Conservation (phyloP, 2,329 filamentous ascomycete species). For the Colletotrichum trifolii region DNA sequence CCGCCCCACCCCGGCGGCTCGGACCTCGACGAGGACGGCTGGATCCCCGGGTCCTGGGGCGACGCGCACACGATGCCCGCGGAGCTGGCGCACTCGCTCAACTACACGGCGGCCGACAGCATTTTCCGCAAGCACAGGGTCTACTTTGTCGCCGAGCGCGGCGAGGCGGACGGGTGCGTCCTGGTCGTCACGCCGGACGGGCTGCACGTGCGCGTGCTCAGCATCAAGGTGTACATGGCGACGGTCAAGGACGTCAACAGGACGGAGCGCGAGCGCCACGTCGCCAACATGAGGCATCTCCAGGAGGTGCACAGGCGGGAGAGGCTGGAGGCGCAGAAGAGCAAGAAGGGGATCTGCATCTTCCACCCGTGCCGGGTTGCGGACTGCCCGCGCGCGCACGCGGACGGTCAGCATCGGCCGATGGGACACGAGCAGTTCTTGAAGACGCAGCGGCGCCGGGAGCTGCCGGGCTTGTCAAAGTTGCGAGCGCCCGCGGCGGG, state of each 20-base stretch:
- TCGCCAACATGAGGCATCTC: neutral
- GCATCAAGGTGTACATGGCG: neutral
- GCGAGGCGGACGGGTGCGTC: neutral
- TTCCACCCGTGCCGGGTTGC: slow-evolving; percentile 6
- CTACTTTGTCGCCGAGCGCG: slow-evolving; percentile 2
- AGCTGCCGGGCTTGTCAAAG: neutral
- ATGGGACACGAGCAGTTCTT: neutral
- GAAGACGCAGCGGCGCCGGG: neutral
- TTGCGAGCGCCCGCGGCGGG: neutral
- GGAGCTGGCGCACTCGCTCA: neutral
- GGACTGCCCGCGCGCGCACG: neutral
- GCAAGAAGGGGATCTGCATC: neutral
- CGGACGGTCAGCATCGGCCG: slow-evolving; percentile 3
- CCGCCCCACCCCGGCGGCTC: neutral
- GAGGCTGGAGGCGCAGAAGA: neutral
- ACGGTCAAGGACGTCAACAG: slow-evolving; percentile 5
- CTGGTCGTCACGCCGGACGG: slow-evolving; percentile 6
- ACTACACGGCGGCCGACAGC: neutral
- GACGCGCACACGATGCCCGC: neutral
- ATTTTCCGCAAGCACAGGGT: slow-evolving; percentile 6
- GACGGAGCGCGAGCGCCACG: neutral
- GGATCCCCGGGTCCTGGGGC: slow-evolving; percentile 8
- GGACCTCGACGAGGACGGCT: slow-evolving; percentile 4
- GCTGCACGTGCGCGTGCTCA: neutral
- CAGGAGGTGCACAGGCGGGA: neutral